Evolutionary conservation across 2,329 filamentous ascomycete genomes (phyloP).

Genomic region (Aspergillus fumigatus): DNA sequence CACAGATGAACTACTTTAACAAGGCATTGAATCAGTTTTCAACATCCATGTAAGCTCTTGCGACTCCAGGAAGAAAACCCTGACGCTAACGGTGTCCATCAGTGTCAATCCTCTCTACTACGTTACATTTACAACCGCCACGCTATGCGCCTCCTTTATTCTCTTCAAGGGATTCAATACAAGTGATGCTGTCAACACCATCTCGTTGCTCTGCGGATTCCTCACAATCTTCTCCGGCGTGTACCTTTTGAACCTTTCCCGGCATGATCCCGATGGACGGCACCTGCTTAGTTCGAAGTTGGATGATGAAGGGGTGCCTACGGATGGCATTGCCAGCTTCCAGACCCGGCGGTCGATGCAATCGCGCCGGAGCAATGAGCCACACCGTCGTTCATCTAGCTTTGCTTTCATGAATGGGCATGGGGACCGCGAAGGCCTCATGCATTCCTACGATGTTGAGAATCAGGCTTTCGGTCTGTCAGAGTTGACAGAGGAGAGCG

Average conservation of each 20-base stretch:
- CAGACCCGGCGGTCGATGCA: slow-evolving; percentile 95
- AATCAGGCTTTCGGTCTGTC: slow-evolving; percentile 70
- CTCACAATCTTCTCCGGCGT: slow-evolving; percentile 93
- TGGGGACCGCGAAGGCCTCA: slow-evolving; percentile 73
- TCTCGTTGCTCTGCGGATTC: slow-evolving; percentile 89
- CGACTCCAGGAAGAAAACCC: too few species aligned
- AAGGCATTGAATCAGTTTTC: slow-evolving; percentile 96
- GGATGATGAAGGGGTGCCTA: slow-evolving; percentile 69
- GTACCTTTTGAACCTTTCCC: slow-evolving; percentile 92
- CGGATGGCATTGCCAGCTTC: slow-evolving; percentile 82
- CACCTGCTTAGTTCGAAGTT: slow-evolving; percentile 56
- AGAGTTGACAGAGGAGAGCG: slow-evolving; percentile 73
- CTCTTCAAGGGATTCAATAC: slow-evolving; percentile 97
- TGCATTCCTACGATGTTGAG: slow-evolving; percentile 86
- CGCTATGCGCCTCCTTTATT: slow-evolving; percentile 90
- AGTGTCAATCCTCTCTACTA: slow-evolving; percentile 97
- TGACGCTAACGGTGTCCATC: slow-evolving; percentile 23
- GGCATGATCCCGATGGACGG: slow-evolving; percentile 79
- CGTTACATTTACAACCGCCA: slow-evolving; percentile 93
- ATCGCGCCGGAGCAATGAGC: slow-evolving; percentile 64
- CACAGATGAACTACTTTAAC: slow-evolving; percentile 99
- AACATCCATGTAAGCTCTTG: slow-evolving; percentile 77
- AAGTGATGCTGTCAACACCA: slow-evolving; percentile 81
- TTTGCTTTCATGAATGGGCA: slow-evolving; percentile 52
- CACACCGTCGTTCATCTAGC: slow-evolving; percentile 57